Conservation (phyloP, 2,329 filamentous ascomycete species). For the Aspergillus carbonarius region DNA sequence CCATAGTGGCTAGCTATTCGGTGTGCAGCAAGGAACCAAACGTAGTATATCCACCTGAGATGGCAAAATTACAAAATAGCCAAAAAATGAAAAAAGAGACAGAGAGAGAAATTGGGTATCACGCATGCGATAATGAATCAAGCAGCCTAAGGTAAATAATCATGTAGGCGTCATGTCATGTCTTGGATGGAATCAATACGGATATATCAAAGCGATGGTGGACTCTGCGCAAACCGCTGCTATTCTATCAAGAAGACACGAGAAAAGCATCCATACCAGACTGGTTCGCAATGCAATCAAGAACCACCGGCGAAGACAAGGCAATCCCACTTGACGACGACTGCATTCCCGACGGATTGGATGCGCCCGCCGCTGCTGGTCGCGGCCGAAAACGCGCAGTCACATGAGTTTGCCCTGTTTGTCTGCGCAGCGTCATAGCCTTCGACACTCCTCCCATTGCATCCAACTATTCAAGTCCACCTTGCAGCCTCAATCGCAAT, state of each 20-base stretch:
- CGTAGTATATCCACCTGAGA: neutral
- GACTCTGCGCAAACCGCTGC: neutral
- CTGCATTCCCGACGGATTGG: no score
- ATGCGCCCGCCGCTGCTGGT: neutral
- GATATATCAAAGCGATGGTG: neutral
- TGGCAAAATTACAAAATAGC: neutral
- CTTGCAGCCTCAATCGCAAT: neutral
- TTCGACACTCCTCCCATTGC: neutral
- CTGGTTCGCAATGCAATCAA: neutral
- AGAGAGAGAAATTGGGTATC: neutral
- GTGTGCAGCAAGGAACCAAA: neutral
- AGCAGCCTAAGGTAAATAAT: neutral
- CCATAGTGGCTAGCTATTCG: slow-evolving; percentile 31
- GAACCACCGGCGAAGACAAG: neutral
- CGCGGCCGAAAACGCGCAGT: slow-evolving; percentile 19
- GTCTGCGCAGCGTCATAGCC: slow-evolving; percentile 16
- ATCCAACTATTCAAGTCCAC: neutral
- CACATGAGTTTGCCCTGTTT: slow-evolving; percentile 36
- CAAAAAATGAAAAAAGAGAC: no score
- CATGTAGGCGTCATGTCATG: slow-evolving; percentile 6
- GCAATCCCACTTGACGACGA: neutral
- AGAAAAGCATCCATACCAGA: neutral
- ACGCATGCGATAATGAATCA: slow-evolving; percentile 1
- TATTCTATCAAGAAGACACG: neutral
- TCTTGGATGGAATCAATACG: neutral